Conservation (phyloP, 768 basidiomycete genomes). For the Hericium coralloides region DNA sequence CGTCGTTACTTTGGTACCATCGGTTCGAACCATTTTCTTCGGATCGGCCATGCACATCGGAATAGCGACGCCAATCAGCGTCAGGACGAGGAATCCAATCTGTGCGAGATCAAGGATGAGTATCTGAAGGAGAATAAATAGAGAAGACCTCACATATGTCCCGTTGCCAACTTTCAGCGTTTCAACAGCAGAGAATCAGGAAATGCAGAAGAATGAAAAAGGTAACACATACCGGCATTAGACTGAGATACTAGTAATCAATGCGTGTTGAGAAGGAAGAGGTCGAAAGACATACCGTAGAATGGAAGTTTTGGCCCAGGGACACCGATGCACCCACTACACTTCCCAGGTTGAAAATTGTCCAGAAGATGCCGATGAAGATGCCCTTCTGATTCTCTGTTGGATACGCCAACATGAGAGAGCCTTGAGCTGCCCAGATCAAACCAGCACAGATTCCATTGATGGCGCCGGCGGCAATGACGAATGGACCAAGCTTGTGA, state of each 20-base stretch:
- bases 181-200: neutral
- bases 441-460: slow-evolving; percentile 66
- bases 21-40: slow-evolving; percentile 60
- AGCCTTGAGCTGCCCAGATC: slow-evolving; percentile 82
- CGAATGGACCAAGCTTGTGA: slow-evolving; percentile 47
- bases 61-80: slow-evolving; percentile 55
- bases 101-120: slow-evolving; percentile 19
- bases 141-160: slow-evolving; percentile 50
- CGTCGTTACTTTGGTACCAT: slow-evolving; percentile 58
- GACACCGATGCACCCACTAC: slow-evolving; percentile 74
- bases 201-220: neutral
- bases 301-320: slow-evolving; percentile 61
- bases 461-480: slow-evolving; percentile 61
- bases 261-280: neutral
- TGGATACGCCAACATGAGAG: slow-evolving; percentile 76
- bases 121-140: neutral
- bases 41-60: slow-evolving; percentile 70
- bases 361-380: slow-evolving; percentile 77
- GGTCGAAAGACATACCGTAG: slow-evolving; percentile 32
- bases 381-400: slow-evolving; percentile 71
- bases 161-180: slow-evolving; percentile 47
- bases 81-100: slow-evolving; percentile 72
- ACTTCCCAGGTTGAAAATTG: slow-evolving; percentile 74
- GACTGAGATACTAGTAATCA: slow-evolving; percentile 13
- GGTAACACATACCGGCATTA: slow-evolving; percentile 21